These are phyloP conservation scores for Solanum ahanhuiri DNA, from an alignment of 257 asterid species.

Conservation along the genomic window DNA sequence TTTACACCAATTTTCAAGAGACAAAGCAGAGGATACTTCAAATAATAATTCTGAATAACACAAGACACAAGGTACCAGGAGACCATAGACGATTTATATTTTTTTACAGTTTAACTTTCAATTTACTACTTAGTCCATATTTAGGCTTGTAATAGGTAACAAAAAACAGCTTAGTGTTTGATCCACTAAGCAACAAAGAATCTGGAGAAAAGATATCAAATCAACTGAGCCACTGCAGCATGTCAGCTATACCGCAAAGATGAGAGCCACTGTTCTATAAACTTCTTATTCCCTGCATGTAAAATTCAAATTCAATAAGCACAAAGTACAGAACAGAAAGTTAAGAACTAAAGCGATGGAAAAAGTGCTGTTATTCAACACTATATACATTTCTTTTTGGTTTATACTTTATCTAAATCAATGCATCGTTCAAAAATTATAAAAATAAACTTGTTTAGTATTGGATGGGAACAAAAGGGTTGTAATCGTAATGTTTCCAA, in stretches of 20 bases:
- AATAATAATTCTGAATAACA: background rate
- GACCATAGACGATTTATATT: background rate
- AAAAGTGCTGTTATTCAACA: background rate
- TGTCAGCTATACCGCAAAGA: constrained; percentile 18
- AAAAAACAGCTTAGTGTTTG: background rate
- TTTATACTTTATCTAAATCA: background rate
- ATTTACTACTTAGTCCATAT: background rate
- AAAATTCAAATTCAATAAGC: background rate
- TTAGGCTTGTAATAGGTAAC: background rate
- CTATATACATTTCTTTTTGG: background rate
- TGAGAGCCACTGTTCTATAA: constrained; percentile 35
- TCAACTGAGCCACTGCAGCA: background rate
- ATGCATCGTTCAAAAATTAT: background rate
- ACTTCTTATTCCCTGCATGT: constrained; percentile 29
- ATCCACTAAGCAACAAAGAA: background rate
- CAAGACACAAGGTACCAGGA: background rate
- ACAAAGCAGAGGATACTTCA: background rate
- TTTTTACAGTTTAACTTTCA: background rate
- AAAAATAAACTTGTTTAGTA: background rate
- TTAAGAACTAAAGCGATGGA: background rate
- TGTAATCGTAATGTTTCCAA: background rate
- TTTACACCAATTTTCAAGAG: background rate
- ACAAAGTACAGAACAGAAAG: background rate
- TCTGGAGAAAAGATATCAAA: background rate
- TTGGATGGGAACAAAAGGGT: background rate